A percentile compares a stretch with the other conserved stretches of the same genome.
Evolutionary conservation across 345 rosid genomes (phyloP).

Genomic region (Sisymbrium irio): DNA sequence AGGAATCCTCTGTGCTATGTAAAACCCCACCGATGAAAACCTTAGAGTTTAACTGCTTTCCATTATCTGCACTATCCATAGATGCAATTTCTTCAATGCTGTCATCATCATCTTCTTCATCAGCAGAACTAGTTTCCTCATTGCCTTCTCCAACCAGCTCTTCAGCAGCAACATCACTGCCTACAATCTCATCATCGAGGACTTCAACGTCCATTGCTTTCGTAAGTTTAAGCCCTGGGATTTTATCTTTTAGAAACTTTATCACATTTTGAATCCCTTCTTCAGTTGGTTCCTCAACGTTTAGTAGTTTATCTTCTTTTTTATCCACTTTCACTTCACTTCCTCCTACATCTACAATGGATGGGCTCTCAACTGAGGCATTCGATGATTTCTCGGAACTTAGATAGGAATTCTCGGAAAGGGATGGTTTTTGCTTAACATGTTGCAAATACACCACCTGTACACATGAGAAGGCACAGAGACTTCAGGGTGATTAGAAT

Average conservation of each 20-base stretch:
- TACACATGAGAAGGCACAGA: not conserved
- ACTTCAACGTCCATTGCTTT: slow-evolving; percentile 65
- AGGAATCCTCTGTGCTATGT: slow-evolving; percentile 66
- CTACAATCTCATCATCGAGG: slow-evolving; percentile 53
- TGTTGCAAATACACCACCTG: slow-evolving; percentile 84
- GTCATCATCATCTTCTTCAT: slow-evolving; percentile 53
- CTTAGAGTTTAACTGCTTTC: slow-evolving; percentile 63
- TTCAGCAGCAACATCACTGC: slow-evolving; percentile 54
- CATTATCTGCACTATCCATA: slow-evolving; percentile 46
- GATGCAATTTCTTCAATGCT: slow-evolving; percentile 60
- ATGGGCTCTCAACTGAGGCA: slow-evolving; percentile 47
- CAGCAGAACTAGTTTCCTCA: slow-evolving; percentile 47
- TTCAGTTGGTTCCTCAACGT: slow-evolving; percentile 75
- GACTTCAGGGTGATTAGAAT: not conserved
- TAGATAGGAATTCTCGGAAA: slow-evolving; percentile 38
- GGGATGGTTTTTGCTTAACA: slow-evolving; percentile 49
- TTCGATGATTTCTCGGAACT: slow-evolving; percentile 48
- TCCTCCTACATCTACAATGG: slow-evolving; percentile 52
- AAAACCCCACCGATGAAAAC: slow-evolving; percentile 87
- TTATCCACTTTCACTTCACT: slow-evolving; percentile 60
- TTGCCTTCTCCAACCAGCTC: slow-evolving; percentile 56
- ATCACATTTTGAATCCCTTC: slow-evolving; percentile 91
- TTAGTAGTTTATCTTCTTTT: slow-evolving; percentile 62
- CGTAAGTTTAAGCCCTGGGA: slow-evolving; percentile 77
- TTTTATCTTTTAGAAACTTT: slow-evolving; percentile 87